Conservation (phyloP, 352 stramenopile species). For the Phytophthora meadii region DNA sequence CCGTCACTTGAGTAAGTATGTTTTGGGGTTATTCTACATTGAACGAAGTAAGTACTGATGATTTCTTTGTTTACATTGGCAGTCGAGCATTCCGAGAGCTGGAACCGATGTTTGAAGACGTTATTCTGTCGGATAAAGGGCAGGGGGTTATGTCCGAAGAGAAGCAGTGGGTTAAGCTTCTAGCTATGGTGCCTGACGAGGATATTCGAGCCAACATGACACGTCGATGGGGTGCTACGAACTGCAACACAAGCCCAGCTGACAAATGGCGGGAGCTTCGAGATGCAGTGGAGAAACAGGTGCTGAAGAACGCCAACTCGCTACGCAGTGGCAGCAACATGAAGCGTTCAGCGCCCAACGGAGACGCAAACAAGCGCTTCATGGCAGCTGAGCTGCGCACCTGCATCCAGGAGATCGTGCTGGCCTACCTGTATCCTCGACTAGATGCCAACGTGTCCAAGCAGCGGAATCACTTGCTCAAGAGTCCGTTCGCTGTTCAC, state of each 20-base stretch:
- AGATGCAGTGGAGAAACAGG: slow-evolving; percentile 69
- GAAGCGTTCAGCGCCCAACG: slow-evolving; percentile 47
- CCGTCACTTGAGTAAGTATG: slow-evolving; percentile 89
- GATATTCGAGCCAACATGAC: slow-evolving; percentile 75
- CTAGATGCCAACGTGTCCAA: slow-evolving; percentile 99
- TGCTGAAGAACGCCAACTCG: slow-evolving; percentile 60
- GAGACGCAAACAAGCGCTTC: slow-evolving; percentile 62
- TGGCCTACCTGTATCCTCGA: slow-evolving; percentile 96
- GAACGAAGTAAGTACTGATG: slow-evolving; percentile 4
- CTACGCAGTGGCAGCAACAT: slow-evolving; percentile 53
- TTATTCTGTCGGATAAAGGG: slow-evolving; percentile 91
- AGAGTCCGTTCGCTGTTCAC: slow-evolving; percentile 98
- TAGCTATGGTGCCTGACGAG: slow-evolving; percentile 94
- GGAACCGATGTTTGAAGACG: slow-evolving; percentile 95
- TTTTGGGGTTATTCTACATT: not conserved
- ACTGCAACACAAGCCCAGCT: slow-evolving; percentile 60
- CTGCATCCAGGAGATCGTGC: slow-evolving; percentile 96
- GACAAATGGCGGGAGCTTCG: slow-evolving; percentile 92
- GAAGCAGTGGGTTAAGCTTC: slow-evolving; percentile 91
- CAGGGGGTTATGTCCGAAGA: slow-evolving; percentile 91
- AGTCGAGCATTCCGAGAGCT: slow-evolving; percentile 94
- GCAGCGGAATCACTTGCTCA: slow-evolving; percentile 99
- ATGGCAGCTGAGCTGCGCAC: slow-evolving; percentile 75
- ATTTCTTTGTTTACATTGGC: slow-evolving; percentile 5
- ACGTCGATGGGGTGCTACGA: slow-evolving; percentile 60